A percentile compares a stretch with the other conserved stretches of the same genome.
Evolutionary conservation across 2,329 filamentous ascomycete genomes (phyloP).

Genomic region (Cryphonectria nitschkei): DNA sequence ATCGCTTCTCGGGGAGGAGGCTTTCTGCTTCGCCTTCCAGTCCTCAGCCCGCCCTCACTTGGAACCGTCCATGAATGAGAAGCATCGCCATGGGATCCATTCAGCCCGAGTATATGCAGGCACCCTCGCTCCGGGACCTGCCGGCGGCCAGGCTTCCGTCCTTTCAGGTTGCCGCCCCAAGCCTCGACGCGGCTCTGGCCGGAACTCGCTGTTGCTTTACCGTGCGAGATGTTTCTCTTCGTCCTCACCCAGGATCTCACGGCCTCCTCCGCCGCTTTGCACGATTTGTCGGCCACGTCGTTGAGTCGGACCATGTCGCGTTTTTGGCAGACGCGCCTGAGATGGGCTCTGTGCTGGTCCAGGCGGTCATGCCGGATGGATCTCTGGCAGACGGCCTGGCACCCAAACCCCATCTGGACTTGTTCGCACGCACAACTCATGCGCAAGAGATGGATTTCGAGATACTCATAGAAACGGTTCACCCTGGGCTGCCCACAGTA

Average conservation of each 20-base stretch:
- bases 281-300: neutral
- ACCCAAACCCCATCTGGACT: neutral
- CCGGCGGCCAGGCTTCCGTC: neutral
- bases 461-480: too few species aligned
- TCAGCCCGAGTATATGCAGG: neutral
- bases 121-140: neutral
- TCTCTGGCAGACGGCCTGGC: too few species aligned
- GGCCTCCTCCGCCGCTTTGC: neutral
- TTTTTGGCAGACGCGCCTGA: neutral
- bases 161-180: neutral
- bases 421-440: neutral
- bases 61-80: neutral
- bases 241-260: neutral
- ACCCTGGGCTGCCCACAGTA: too few species aligned
- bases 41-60: neutral
- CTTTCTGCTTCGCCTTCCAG: neutral
- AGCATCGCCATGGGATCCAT: neutral
- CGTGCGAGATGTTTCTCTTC: neutral
- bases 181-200: neutral
- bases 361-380: neutral
- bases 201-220: neutral
- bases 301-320: neutral
- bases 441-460: too few species aligned
- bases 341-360: neutral
- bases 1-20: too few species aligned